Evolutionary conservation across 768 basidiomycete genomes (phyloP).

Genomic region (Lyophyllum atratum): DNA sequence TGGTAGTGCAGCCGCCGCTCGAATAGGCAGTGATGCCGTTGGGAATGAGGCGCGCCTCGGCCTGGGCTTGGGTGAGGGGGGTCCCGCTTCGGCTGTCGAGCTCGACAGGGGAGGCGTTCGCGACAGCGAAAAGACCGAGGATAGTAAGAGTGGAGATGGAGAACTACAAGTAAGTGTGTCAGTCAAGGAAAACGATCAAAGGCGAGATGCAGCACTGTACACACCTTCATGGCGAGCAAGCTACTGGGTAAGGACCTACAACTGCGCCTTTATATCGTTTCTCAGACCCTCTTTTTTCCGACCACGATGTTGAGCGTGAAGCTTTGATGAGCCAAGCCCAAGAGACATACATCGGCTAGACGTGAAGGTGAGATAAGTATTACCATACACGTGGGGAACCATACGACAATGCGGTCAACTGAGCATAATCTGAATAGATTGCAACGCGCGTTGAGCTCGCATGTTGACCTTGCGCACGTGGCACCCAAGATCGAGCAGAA

Average conservation of each 20-base stretch:
- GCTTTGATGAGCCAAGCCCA: too few relatives aligned
- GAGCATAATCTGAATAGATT: neutral
- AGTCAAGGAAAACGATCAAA: neutral
- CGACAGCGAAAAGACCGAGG: neutral
- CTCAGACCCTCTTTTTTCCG: neutral
- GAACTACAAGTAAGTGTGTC: neutral
- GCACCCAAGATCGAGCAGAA: neutral
- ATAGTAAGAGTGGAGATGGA: neutral
- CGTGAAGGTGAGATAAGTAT: neutral
- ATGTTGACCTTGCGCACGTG: neutral
- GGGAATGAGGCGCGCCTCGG: constrained; percentile 23
- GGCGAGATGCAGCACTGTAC: neutral
- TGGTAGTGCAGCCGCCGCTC: constrained; percentile 24
- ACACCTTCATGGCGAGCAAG: neutral
- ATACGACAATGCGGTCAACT: neutral
- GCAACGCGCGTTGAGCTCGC: too few relatives aligned
- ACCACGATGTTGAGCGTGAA: too few relatives aligned
- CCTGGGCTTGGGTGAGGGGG: constrained; percentile 23
- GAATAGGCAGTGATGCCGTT: constrained; percentile 29
- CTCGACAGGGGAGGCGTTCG: neutral
- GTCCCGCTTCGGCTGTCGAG: constrained; percentile 9
- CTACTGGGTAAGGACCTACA: neutral
- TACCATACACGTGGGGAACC: neutral
- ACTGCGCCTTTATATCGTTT: neutral
- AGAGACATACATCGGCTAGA: too few relatives aligned